Evolutionary conservation across 345 rosid genomes (phyloP), one percentile per base, ranked within the genome.

Genomic region (Linum usitatissimum): DNA sequence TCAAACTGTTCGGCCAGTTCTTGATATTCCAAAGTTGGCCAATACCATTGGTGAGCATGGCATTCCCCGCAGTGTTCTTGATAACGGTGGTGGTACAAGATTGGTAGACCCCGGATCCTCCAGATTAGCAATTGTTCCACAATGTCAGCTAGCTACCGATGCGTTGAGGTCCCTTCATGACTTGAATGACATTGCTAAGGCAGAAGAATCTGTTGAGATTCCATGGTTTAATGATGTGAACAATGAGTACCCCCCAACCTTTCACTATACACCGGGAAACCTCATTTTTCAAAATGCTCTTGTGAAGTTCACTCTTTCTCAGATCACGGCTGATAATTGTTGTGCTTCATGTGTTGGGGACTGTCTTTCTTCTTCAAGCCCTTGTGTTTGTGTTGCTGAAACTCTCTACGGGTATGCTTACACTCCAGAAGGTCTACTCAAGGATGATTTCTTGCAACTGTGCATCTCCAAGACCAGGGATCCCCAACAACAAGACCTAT

Each of bases 211-310:
- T 19, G 72, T 79, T 59, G 73, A 76, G 73, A 83, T 93, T 61
- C 73, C 92, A 7, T 90, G 97, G 97, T 71, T 76, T 48, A 93
- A 87, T 69, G 94, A 90, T 59, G 64, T 85, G 31, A 86, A 69
- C 55, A 73, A 68, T 39, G 83, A 81, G 61, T 64, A 65, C 62
- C 96, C 88, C 53, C 82, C 87, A 18, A 18, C 67, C 23, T 93
- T 93, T 62, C 68, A 71, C 63, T 90, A 90, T 81, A 81, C 83
- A 64, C 66, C 87, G 6, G 75, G 68, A 62, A 93, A 72, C 68
- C 65, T 79, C 14, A 72, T 86, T 63, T 86, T 78, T 70, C 75
- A 70, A 59, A 75, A 74, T 71, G 99, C 97, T 23, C 18, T 51
- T 68, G 81, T 84, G 60, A 77, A 77, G 42, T 80, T 90, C 66